Conservation (phyloP, 441 rosid genomes). For the Pelargonium australe region DNA sequence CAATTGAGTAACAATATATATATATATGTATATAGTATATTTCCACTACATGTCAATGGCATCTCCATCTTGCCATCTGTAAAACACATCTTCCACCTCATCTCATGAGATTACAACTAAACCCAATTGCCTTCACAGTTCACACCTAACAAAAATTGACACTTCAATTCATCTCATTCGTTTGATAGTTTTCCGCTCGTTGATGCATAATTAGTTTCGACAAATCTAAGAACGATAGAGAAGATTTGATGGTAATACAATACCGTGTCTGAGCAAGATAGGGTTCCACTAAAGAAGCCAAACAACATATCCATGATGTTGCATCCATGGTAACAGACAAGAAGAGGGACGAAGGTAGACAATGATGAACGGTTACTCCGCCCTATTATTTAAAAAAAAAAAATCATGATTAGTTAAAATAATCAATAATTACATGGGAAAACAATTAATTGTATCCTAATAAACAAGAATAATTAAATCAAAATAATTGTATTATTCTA, state of each 20-base stretch:
- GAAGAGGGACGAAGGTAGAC: constrained; percentile 40
- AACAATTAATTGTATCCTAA: constrained; percentile 16
- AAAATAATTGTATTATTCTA: constrained; percentile 30
- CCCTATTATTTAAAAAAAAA: constrained; percentile 24
- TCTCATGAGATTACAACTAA: constrained; percentile 17
- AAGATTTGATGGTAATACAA: background rate
- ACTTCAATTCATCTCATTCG: background rate
- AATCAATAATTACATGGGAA: background rate
- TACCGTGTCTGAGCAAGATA: background rate
- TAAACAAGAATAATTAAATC: constrained; percentile 24
- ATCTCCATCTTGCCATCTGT: constrained; percentile 19
- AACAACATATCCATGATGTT: constrained; percentile 29
- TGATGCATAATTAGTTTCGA: background rate
- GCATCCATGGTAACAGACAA: constrained; percentile 44
- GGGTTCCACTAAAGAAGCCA: background rate
- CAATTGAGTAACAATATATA: background rate
- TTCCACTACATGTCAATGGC: constrained; percentile 8
- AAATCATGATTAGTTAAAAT: background rate
- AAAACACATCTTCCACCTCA: constrained; percentile 10
- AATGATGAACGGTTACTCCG: constrained; percentile 36
- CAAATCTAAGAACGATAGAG: background rate
- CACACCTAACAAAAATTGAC: constrained; percentile 10
- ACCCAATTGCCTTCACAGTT: constrained; percentile 9
- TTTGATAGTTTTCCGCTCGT: background rate
- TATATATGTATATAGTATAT: background rate